Evolutionary conservation across 1,284 basidiomycete genomes (phyloP), one percentile per base, ranked within the genome.

Genomic region (Neotropicomus parvogracilis): DNA sequence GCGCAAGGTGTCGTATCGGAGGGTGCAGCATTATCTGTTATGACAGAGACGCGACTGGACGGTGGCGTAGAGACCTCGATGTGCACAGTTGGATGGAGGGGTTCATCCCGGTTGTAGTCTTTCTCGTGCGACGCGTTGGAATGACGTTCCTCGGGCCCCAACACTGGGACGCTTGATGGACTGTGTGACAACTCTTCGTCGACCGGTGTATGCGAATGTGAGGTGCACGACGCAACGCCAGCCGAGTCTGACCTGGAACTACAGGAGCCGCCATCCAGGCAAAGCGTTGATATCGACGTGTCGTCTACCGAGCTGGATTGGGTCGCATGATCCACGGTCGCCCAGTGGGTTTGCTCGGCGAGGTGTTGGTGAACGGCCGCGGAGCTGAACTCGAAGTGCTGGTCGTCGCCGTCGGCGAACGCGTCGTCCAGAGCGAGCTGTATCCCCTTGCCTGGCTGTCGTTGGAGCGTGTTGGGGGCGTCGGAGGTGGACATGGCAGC

Each of bases 341-440:
- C 44, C 36, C 63, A 63, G 69, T 51, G 50, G 12, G 66, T 65
- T 50, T 72, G 75, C 60, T 70, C 77, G 39, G 75, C 75, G 50
- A 88, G 63, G 47, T 86, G 83, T 47, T 76, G 66, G 26, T 83
- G 78, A 49, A 87, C 74, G 24, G 71, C 69, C 39, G 77, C 75
- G 5, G 79, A 69, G 13, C 73, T 77, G 69, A 88, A 85, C 37
- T 76, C 71, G 59, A 75, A 21, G 64, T 68, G 52, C 32, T 66
- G 60, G 43, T 74, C 70, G 33, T 85, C 85, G 16, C 63, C 67
- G 40, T 80, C 78, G 17, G 74, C 74, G 66, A 88, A 88, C 19
- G 82, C 80, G 62, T 88, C 87, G 66, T 88, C 85, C 39, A 83
- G 64, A 54, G 77, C 69, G 50, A 84, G 70, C 1, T 47, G 50